Evolutionary conservation across 805 yeast species (phyloP).

Genomic region (Candida nanaspora): DNA sequence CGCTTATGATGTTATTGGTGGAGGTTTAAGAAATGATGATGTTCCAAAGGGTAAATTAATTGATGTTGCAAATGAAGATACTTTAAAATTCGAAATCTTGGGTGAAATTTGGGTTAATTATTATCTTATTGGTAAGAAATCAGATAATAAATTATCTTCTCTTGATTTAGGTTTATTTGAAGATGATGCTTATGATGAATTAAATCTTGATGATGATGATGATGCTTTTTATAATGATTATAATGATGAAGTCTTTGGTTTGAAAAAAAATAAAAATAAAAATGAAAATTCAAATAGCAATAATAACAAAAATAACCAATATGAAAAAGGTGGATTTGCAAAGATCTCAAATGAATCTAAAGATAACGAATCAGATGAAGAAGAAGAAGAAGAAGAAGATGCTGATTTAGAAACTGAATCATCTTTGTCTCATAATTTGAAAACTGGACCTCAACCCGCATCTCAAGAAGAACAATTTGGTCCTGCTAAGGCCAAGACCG

Average conservation of each 20-base stretch:
- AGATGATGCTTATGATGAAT: conserved; percentile 24
- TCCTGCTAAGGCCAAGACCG: background rate
- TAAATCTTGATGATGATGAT: conserved; percentile 18
- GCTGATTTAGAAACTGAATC: background rate
- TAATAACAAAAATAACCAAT: conserved; percentile 2
- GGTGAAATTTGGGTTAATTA: conserved; percentile 49
- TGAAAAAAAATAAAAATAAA: background rate
- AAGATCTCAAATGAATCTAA: conserved; percentile 10
- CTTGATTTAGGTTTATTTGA: conserved; percentile 18
- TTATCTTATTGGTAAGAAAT: conserved; percentile 21
- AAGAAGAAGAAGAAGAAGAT: background rate
- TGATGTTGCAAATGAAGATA: conserved; percentile 23
- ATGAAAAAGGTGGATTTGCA: conserved; percentile 18
- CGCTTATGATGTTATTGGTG: conserved; percentile 53
- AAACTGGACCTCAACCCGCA: background rate
- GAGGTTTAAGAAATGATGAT: conserved; percentile 29
- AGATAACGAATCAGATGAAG: conserved; percentile 1
- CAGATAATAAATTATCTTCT: background rate
- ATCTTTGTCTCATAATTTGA: background rate
- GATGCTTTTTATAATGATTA: conserved; percentile 4
- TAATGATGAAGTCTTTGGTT: background rate
- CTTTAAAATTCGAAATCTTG: conserved; percentile 30
- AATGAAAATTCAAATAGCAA: no score
- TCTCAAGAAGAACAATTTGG: no score
- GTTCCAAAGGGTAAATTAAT: conserved; percentile 39